Percentiles rank a stretch among this genome's conserved stretches.
These are phyloP conservation scores for Taphrina flavorubra DNA, from an alignment of 1,139 yeast species.

Conservation along the genomic window DNA sequence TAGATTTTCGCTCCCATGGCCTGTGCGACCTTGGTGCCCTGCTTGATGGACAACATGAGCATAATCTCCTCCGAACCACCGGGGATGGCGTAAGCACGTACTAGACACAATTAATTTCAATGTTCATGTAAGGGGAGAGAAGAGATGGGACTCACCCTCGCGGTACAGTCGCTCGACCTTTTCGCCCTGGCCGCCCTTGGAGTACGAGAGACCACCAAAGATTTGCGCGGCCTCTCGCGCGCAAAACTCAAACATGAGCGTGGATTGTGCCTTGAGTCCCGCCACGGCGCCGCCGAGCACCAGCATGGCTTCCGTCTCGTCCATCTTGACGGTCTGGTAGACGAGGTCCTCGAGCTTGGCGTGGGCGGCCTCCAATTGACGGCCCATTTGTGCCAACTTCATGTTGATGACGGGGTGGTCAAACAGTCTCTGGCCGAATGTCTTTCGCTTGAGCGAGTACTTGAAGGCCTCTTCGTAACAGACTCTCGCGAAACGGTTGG, in stretches of 20 bases:
- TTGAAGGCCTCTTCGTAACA: slow-evolving; percentile 56
- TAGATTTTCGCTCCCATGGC: slow-evolving; percentile 41
- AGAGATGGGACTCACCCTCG: slow-evolving; percentile 48
- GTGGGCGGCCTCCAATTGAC: slow-evolving; percentile 55
- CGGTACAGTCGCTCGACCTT: slow-evolving; percentile 56
- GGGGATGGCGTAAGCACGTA: slow-evolving; percentile 53
- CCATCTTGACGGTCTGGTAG: slow-evolving; percentile 50
- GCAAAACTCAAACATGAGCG: slow-evolving; percentile 54
- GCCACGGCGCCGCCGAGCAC: slow-evolving; percentile 58
- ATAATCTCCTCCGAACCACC: slow-evolving; percentile 59
- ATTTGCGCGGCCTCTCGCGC: slow-evolving; percentile 58
- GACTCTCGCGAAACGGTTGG: slow-evolving; percentile 55
- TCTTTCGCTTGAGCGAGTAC: slow-evolving; percentile 54
- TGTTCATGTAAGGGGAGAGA: background rate
- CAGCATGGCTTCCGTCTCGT: slow-evolving; percentile 50
- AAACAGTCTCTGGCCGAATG: slow-evolving; percentile 55
- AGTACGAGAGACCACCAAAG: slow-evolving; percentile 57
- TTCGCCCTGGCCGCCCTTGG: slow-evolving; percentile 57
- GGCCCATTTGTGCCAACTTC: slow-evolving; percentile 57
- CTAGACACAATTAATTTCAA: background rate
- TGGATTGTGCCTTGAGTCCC: slow-evolving; percentile 55
- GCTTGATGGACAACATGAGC: slow-evolving; percentile 54
- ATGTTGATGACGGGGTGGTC: slow-evolving; percentile 57
- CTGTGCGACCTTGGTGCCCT: slow-evolving; percentile 40
- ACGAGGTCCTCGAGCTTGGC: slow-evolving; percentile 53